These are phyloP conservation scores for Gossypium herbaceum DNA, from an alignment of 345 rosid genomes.

Conservation along the genomic window DNA sequence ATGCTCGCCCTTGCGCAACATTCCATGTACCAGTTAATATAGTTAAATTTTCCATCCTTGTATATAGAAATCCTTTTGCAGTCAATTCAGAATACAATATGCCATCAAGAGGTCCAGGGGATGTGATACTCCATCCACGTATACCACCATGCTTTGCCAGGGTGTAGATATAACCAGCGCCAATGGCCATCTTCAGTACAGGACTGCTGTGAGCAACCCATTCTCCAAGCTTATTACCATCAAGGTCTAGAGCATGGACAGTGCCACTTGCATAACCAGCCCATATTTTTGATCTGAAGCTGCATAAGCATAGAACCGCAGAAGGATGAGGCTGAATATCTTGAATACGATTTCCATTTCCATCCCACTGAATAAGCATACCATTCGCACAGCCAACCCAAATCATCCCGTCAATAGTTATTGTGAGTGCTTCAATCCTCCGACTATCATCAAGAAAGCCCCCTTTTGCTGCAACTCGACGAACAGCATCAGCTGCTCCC, in stretches of 20 bases:
- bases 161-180: slow-evolving; percentile 64
- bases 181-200: slow-evolving; percentile 55
- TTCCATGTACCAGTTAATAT: slow-evolving; percentile 73
- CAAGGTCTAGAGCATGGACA: slow-evolving; percentile 66
- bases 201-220: slow-evolving; percentile 80
- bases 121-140: slow-evolving; percentile 73
- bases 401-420: slow-evolving; percentile 60
- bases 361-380: slow-evolving; percentile 75
- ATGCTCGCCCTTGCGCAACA: slow-evolving; percentile 75
- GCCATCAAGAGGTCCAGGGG: slow-evolving; percentile 69
- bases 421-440: slow-evolving; percentile 68
- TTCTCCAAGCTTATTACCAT: slow-evolving; percentile 57
- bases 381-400: slow-evolving; percentile 92
- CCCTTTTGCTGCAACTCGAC: slow-evolving; percentile 79
- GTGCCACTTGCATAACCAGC: slow-evolving; percentile 63
- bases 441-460: slow-evolving; percentile 79
- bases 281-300: slow-evolving; percentile 57
- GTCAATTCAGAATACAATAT: slow-evolving; percentile 55
- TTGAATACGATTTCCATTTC: slow-evolving; percentile 72
- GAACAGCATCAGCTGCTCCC: slow-evolving; percentile 99
- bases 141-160: slow-evolving; percentile 80
- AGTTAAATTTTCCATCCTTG: slow-evolving; percentile 55
- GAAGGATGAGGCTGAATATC: slow-evolving; percentile 51
- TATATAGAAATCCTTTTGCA: slow-evolving; percentile 53
- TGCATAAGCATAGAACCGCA: slow-evolving; percentile 59